These are phyloP conservation scores for Rosellinia necatrix DNA, from an alignment of 2,329 filamentous ascomycete species.

Conservation along the genomic window DNA sequence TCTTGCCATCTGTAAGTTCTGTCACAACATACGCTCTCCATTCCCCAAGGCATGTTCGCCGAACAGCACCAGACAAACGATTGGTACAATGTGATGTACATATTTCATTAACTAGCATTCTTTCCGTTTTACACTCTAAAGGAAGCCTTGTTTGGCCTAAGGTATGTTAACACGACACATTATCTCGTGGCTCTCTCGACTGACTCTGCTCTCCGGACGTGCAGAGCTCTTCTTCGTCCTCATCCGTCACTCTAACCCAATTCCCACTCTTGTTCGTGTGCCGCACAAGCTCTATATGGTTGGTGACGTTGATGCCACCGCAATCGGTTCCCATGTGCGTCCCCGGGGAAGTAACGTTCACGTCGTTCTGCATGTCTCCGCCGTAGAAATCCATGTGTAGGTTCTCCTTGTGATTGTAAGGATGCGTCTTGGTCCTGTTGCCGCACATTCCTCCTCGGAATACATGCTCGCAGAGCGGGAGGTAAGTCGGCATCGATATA, in stretches of 20 bases:
- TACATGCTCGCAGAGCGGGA: constrained; percentile 10
- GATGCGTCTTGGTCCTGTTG: not conserved
- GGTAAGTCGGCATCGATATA: constrained; percentile 21
- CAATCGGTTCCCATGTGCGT: constrained; percentile 8
- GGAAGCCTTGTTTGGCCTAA: no score
- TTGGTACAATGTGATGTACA: no score
- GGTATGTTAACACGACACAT: no score
- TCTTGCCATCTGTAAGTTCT: no score
- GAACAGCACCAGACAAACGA: no score
- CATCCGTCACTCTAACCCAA: constrained; percentile 25
- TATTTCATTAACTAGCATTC: no score
- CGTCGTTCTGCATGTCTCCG: constrained; percentile 7
- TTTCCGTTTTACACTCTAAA: no score
- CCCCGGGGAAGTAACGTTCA: constrained; percentile 21
- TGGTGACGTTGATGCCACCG: constrained; percentile 22
- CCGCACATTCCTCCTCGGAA: not conserved
- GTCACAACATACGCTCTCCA: no score
- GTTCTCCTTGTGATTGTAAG: constrained; percentile 9
- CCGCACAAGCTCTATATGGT: constrained; percentile 25
- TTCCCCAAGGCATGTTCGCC: no score
- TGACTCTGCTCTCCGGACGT: not conserved
- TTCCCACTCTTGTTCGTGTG: constrained; percentile 22
- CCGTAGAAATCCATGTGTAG: constrained; percentile 17
- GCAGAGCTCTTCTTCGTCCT: constrained; percentile 18
- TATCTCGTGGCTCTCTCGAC: not conserved